Evolutionary conservation across 192 early-diverging fungal genomes (phyloP).

Genomic region (Gamsiella multidivaricata): DNA sequence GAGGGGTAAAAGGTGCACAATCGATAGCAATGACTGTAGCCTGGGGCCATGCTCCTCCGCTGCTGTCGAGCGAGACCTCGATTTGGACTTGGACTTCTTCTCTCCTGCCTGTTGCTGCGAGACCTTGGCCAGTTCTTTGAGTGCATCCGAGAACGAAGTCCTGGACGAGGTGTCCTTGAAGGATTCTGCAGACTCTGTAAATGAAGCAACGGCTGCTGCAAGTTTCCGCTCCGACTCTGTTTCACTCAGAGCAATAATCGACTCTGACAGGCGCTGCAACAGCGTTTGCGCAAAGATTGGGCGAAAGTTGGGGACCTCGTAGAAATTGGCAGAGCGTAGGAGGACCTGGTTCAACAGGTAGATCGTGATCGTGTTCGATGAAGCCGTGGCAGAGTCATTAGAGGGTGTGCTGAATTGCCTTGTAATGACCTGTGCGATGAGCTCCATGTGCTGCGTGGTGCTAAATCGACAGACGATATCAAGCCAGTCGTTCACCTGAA

Average conservation of each 20-base stretch:
- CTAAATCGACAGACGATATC: slow-evolving; percentile 54
- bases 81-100: not conserved
- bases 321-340: slow-evolving; percentile 60
- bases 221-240: slow-evolving; percentile 20
- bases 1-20: slow-evolving; percentile 60
- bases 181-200: slow-evolving; percentile 8
- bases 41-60: not conserved
- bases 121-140: slow-evolving; percentile 20
- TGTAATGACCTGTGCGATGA: slow-evolving; percentile 36
- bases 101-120: not conserved
- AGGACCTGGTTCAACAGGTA: slow-evolving; percentile 50
- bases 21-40: slow-evolving; percentile 30
- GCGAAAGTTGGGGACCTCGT: slow-evolving; percentile 57
- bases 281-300: slow-evolving; percentile 47
- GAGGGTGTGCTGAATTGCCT: slow-evolving; percentile 26
- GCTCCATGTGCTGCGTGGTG: slow-evolving; percentile 31
- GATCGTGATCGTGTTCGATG: slow-evolving; percentile 17
- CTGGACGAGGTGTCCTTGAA: not conserved
- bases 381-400: not conserved
- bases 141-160: slow-evolving; percentile 17
- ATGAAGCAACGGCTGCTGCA: slow-evolving; percentile 16
- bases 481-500: slow-evolving; percentile 66
- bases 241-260: slow-evolving; percentile 16
- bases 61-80: not conserved
- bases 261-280: slow-evolving; percentile 17